Base-by-base conservation (phyloP, 306 rosid genomes). In the Sicyos edulis region DNA sequence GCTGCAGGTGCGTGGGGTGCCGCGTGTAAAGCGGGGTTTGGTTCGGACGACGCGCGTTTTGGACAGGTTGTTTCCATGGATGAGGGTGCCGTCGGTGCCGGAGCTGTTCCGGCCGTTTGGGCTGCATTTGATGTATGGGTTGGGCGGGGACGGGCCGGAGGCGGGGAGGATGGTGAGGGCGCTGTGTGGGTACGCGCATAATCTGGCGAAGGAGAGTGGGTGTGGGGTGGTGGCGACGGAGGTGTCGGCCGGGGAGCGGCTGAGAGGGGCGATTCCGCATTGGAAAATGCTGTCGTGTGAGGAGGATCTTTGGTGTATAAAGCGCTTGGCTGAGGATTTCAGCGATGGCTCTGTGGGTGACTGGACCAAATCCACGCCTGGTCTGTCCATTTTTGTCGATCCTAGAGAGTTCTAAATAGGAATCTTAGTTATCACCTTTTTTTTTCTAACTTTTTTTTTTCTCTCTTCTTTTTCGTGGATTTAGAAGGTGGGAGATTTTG, bases 281-380 rank as follows among this genome's bases (percentile, higher is more conserved):
- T 93, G 98, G 98, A 91, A 88, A 82, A 84, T 63, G 78, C 77
- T 93, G 51, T 93, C 97, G 13, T 87, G 87, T 57, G 85, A 68
- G 4, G 93, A 90, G 71, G 98, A 93, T 62, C 75, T 87, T 5
- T 93, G 97, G 98, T 93, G 97, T 72, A 87, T 93, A 54, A 93
- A 86, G 73, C 70, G 97, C 74, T 86, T 93, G 0, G 90, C 81
- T 0, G 96, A 92, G 29, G 97, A 88, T 77, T 93, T 88, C 60
- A 87, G 95, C 37, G 96, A 93, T 51, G 96, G 90, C 53, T 83
- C 96, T 6, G 79, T 92, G 14, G 98, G 98, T 80, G 98, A 93
- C 83, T 93, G 98, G 98, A 88, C 98, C 17, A 93, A 93, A 58
- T 88, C 97, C 13, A 75, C 79, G 1, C 87, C 97, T 13, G 96